Conservation (phyloP, 352 stramenopile species). For the Globisporangium alternatum region DNA sequence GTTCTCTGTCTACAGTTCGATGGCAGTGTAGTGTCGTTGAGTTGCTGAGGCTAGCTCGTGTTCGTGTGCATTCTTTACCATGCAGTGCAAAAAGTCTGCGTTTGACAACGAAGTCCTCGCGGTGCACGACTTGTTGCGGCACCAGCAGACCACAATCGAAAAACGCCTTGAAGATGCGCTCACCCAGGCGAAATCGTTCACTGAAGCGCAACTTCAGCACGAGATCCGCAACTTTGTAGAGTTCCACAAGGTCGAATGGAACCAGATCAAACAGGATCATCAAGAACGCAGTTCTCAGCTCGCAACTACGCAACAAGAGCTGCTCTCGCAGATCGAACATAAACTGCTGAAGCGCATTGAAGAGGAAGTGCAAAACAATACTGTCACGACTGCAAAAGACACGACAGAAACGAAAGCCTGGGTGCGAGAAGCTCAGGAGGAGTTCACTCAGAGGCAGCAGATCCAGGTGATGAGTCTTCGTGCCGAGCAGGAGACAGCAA, state of each 20-base stretch:
- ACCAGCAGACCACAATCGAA: conserved; percentile 19
- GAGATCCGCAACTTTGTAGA: neutral
- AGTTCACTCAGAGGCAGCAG: neutral
- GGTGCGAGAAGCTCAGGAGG: neutral
- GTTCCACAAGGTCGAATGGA: neutral
- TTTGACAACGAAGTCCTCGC: conserved; percentile 46
- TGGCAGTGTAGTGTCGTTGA: neutral
- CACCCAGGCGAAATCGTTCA: neutral
- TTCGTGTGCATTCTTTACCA: neutral
- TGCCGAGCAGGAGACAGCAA: neutral
- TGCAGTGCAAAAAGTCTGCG: conserved; percentile 39
- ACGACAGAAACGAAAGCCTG: neutral
- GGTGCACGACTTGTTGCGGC: conserved; percentile 32
- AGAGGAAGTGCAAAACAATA: neutral
- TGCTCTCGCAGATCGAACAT: neutral
- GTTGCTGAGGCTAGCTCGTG: neutral
- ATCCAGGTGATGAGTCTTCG: neutral
- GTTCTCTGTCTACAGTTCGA: neutral
- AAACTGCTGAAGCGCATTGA: conserved; percentile 1
- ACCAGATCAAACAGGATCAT: neutral
- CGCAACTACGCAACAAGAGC: neutral
- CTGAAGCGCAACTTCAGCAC: conserved; percentile 1
- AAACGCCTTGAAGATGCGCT: neutral
- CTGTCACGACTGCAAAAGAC: neutral
- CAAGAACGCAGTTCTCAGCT: conserved; percentile 1